Percentiles rank a stretch among this genome's conserved stretches.
Evolutionary conservation across 495 filamentous ascomycete species (phyloP).

Genomic region (Aspergillus hancockii): DNA sequence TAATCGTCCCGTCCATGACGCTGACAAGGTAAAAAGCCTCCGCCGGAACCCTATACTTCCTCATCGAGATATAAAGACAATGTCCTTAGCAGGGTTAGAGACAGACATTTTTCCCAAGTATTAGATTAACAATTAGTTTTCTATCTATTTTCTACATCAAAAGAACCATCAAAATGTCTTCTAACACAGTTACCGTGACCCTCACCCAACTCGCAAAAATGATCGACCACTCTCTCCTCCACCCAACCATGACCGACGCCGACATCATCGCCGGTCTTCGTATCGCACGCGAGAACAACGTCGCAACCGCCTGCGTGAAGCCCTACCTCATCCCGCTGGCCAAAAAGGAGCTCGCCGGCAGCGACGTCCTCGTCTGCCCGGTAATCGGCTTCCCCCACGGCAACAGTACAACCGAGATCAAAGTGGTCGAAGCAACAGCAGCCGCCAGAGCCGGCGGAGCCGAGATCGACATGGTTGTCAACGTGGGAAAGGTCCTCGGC

Average conservation of each 20-base stretch:
- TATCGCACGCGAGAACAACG: constrained; percentile 44
- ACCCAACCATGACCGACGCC: constrained; percentile 59
- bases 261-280: constrained; percentile 52
- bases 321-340: constrained; percentile 54
- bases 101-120: neutral
- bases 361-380: constrained; percentile 52
- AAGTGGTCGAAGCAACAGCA: constrained; percentile 51
- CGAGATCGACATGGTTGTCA: constrained; percentile 63
- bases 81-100: neutral
- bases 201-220: constrained; percentile 54
- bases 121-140: neutral
- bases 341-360: constrained; percentile 42
- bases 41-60: neutral
- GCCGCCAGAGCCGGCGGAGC: constrained; percentile 47
- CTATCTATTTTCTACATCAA: neutral
- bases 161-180: neutral
- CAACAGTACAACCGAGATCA: constrained; percentile 54
- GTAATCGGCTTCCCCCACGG: constrained; percentile 63
- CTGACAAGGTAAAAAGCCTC: neutral
- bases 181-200: constrained; percentile 33
- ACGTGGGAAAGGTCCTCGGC: constrained; percentile 55
- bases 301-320: constrained; percentile 59
- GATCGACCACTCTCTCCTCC: constrained; percentile 63
- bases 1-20: neutral
- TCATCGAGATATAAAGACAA: neutral